These are phyloP conservation scores for Monosporascus sp. DNA, from an alignment of 2,329 filamentous ascomycete genomes.

Conservation along the genomic window DNA sequence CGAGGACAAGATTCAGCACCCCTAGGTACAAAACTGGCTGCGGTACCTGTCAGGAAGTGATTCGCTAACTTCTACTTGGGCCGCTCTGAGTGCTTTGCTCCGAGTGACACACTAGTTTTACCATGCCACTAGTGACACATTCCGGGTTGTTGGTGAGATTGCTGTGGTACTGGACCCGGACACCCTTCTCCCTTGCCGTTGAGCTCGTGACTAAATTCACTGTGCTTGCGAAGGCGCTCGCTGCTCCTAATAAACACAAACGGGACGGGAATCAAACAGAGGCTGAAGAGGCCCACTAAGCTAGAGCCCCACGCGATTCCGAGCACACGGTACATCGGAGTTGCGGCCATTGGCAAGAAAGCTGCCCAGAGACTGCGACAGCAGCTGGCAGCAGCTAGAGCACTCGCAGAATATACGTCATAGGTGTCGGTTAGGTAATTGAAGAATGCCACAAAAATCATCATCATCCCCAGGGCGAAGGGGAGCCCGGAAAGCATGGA, in stretches of 20 bases:
- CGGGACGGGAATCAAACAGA: constrained; percentile 22
- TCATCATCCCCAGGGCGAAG: constrained; percentile 8
- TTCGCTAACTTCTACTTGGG: too few relatives aligned
- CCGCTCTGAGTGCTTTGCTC: too few relatives aligned
- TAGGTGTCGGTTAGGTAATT: constrained; percentile 50
- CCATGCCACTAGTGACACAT: too few relatives aligned
- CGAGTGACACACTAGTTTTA: too few relatives aligned
- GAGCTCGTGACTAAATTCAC: too few relatives aligned
- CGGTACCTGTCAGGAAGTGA: too few relatives aligned
- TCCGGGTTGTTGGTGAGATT: too few relatives aligned
- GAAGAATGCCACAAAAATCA: constrained; percentile 40
- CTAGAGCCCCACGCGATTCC: constrained; percentile 40
- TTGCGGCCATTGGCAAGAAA: constrained; percentile 44
- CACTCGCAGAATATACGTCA: constrained; percentile 45
- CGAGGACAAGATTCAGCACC: too few relatives aligned
- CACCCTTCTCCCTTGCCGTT: too few relatives aligned
- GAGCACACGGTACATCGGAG: constrained; percentile 41
- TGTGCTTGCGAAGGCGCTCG: too few relatives aligned
- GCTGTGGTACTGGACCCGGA: too few relatives aligned
- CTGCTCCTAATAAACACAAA: constrained; percentile 14
- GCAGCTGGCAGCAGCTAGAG: constrained; percentile 57
- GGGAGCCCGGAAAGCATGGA: constrained; percentile 7
- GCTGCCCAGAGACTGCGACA: constrained; percentile 53
- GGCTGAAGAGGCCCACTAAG: constrained; percentile 23
- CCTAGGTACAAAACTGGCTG: too few relatives aligned